Evolutionary conservation across 352 stramenopile genomes (phyloP).

Genomic region (Phytophthora capsici): DNA sequence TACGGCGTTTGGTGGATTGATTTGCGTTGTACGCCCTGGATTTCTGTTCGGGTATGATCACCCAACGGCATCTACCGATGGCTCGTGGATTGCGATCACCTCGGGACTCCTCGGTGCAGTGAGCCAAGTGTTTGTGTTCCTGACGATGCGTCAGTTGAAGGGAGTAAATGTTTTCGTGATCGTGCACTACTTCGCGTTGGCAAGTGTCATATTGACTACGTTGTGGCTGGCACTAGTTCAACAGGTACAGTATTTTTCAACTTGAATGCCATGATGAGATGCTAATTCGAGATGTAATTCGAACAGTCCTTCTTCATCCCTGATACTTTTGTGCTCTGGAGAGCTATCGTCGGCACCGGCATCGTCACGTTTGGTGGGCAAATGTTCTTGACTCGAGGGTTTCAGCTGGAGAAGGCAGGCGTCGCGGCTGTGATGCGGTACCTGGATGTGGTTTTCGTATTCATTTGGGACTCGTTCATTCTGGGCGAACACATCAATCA

Average conservation of each 20-base stretch:
- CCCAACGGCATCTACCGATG: conserved; percentile 13
- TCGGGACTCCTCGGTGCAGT: conserved; percentile 49
- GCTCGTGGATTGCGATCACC: conserved; percentile 37
- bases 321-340: conserved; percentile 46
- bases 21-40: conserved; percentile 54
- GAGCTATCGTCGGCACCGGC: conserved; percentile 51
- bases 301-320: conserved; percentile 35
- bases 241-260: conserved; percentile 27
- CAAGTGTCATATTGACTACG: conserved; percentile 43
- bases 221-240: conserved; percentile 52
- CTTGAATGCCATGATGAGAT: neutral
- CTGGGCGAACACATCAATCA: conserved; percentile 61
- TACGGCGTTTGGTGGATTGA: conserved; percentile 45
- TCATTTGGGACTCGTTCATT: conserved; percentile 67
- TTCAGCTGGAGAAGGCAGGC: conserved; percentile 75
- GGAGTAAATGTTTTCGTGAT: conserved; percentile 52
- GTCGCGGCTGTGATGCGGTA: conserved; percentile 74
- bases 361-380: conserved; percentile 61
- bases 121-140: conserved; percentile 58
- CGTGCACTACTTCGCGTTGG: conserved; percentile 69
- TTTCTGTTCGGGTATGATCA: conserved; percentile 55
- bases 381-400: conserved; percentile 67
- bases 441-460: conserved; percentile 76
- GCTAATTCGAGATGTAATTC: neutral
- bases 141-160: conserved; percentile 58